Conservation (phyloP, 1,284 basidiomycete species). For the Puccinia sorghi region DNA sequence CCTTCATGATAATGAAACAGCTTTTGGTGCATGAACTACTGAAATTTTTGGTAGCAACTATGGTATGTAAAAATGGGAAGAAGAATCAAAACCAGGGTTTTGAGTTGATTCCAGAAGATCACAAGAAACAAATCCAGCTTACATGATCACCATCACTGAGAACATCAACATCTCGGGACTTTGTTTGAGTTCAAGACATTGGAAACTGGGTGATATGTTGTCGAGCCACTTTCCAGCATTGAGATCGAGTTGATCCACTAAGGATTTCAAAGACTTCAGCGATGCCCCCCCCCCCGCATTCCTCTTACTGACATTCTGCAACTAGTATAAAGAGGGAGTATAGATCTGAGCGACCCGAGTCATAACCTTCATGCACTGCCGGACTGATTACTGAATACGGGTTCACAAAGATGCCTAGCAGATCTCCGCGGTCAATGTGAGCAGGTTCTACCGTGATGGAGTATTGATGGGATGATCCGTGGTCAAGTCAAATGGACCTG, state of each 20-base stretch:
- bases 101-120: too few relatives aligned
- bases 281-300: background rate
- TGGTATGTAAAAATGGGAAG: too few relatives aligned
- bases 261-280: conserved; percentile 1
- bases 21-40: conserved; percentile 7
- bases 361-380: background rate
- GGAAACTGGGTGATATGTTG: background rate
- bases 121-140: too few relatives aligned
- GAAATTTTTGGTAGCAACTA: conserved; percentile 26
- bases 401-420: conserved; percentile 25
- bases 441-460: background rate
- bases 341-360: background rate
- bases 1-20: background rate
- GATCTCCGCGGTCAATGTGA: background rate
- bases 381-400: background rate
- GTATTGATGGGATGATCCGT: background rate
- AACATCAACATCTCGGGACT: too few relatives aligned
- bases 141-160: too few relatives aligned
- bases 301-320: background rate
- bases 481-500: background rate
- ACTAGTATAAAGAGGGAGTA: background rate
- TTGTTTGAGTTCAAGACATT: too few relatives aligned
- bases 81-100: too few relatives aligned
- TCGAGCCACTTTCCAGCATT: conserved; percentile 13
- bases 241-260: conserved; percentile 2